phyloP scores from a whole-genome alignment of 306 rosid species.

The Sphenostylis stenocarpa region DNA sequence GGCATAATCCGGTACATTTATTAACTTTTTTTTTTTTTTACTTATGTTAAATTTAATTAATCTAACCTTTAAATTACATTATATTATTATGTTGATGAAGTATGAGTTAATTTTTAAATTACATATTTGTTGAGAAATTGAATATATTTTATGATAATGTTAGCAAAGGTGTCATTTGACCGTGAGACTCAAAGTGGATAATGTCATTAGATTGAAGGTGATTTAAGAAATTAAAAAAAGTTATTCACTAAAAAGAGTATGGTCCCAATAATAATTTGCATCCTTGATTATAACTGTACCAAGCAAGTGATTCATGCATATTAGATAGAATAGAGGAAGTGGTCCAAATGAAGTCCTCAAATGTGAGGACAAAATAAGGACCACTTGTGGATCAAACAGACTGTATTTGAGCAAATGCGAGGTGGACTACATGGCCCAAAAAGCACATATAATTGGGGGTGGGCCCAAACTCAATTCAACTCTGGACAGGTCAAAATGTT shows the following conservation, averaged over 20 bases:
- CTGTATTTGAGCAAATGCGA: not conserved
- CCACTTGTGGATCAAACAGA: not conserved
- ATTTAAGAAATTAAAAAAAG: not conserved
- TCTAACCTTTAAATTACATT: no score
- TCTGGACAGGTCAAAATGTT: not conserved
- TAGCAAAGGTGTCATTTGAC: not conserved
- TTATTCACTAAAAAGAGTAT: no score
- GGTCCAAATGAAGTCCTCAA: not conserved
- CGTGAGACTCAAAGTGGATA: not conserved
- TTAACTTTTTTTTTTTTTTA: no score
- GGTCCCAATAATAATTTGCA: not conserved
- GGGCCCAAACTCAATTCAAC: not conserved
- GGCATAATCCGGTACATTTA: no score
- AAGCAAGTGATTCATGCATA: not conserved
- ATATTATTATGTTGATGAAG: no score
- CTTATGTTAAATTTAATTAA: no score
- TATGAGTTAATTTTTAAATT: no score
- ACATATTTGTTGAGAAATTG: no score
- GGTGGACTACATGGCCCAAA: not conserved
- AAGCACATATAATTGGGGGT: not conserved
- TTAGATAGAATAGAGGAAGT: not conserved
- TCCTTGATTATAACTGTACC: not conserved
- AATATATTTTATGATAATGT: not conserved
- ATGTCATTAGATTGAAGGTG: not conserved
- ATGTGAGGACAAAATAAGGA: not conserved